phyloP scores from a whole-genome alignment of 1,284 basidiomycete species.

The Hymenochaete sp. region DNA sequence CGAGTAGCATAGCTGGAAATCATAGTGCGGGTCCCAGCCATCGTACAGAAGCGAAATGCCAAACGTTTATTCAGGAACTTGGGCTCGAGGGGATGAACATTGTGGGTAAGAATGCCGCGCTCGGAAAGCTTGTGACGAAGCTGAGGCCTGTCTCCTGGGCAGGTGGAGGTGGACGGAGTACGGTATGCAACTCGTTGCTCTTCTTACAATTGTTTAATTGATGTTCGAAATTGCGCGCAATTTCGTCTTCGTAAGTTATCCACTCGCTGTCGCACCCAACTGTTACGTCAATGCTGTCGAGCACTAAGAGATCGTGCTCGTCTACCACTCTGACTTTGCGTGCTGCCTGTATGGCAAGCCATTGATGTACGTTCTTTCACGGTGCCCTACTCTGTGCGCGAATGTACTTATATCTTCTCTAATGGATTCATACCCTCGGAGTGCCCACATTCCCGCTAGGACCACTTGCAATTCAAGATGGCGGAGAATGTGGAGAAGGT shows the following conservation, averaged over 20 bases:
- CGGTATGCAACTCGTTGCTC: no score
- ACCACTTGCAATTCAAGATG: constrained; percentile 93
- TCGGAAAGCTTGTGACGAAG: constrained; percentile 93
- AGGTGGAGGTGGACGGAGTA: constrained; percentile 92
- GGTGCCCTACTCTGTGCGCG: constrained; percentile 93
- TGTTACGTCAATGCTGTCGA: constrained; percentile 95
- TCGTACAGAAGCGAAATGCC: constrained; percentile 96
- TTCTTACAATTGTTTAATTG: no score
- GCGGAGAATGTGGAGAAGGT: constrained; percentile 88
- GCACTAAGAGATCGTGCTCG: constrained; percentile 94
- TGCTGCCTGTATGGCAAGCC: constrained; percentile 96
- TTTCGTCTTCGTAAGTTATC: no score
- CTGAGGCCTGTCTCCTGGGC: constrained; percentile 88
- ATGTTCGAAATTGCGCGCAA: no score
- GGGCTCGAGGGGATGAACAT: constrained; percentile 96
- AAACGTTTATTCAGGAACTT: constrained; percentile 92
- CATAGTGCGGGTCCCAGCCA: constrained; percentile 91
- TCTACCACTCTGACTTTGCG: constrained; percentile 95
- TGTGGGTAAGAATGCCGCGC: constrained; percentile 94
- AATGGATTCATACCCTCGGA: constrained; percentile 98
- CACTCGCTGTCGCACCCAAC: constrained; percentile 67
- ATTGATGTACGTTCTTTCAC: constrained; percentile 97
- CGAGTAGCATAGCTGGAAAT: constrained; percentile 97
- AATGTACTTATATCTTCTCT: constrained; percentile 98
- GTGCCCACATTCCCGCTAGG: constrained; percentile 92